Evolutionary conservation across 1,284 basidiomycete genomes (phyloP).

Genomic region (Butyriboletus appendiculatus): DNA sequence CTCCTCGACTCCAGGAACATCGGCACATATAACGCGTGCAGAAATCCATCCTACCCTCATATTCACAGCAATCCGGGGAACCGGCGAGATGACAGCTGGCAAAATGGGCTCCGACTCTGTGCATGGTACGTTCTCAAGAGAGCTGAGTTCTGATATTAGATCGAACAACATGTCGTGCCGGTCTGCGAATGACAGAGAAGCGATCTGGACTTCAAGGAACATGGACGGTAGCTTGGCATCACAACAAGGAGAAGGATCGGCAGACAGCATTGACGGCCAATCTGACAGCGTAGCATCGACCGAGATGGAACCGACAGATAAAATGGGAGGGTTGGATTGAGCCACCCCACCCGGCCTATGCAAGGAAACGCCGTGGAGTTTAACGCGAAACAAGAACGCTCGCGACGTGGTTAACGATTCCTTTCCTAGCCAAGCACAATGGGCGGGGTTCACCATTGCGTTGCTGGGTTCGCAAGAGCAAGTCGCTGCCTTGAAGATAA

Average conservation of each 20-base stretch:
- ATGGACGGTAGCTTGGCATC: slow-evolving; percentile 63
- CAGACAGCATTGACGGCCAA: slow-evolving; percentile 49
- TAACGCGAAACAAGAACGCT: slow-evolving; percentile 47
- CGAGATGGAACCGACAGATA: slow-evolving; percentile 45
- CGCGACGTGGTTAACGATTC: slow-evolving; percentile 40
- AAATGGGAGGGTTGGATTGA: slow-evolving; percentile 39
- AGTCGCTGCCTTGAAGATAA: slow-evolving; percentile 42
- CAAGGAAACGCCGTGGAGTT: slow-evolving; percentile 39
- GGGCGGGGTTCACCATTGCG: slow-evolving; percentile 44
- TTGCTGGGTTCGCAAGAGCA: slow-evolving; percentile 49
- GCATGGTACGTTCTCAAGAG: slow-evolving; percentile 20
- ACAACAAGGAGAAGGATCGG: slow-evolving; percentile 46
- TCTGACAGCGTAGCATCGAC: slow-evolving; percentile 51
- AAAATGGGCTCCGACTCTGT: slow-evolving; percentile 23
- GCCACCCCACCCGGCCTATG: slow-evolving; percentile 21
- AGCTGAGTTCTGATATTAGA: slow-evolving; percentile 30
- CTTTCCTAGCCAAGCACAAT: slow-evolving; percentile 55
- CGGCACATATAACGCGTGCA: slow-evolving; percentile 49
- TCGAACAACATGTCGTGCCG: slow-evolving; percentile 50
- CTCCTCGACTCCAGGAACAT: slow-evolving; percentile 34
- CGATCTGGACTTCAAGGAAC: slow-evolving; percentile 49
- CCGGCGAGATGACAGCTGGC: slow-evolving; percentile 36
- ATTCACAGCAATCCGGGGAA: slow-evolving; percentile 56
- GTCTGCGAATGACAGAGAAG: slow-evolving; percentile 51
- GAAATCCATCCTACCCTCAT: slow-evolving; percentile 50